Base-by-base conservation (phyloP, 495 filamentous ascomycete genomes). In the Talaromyces borbonicus region DNA sequence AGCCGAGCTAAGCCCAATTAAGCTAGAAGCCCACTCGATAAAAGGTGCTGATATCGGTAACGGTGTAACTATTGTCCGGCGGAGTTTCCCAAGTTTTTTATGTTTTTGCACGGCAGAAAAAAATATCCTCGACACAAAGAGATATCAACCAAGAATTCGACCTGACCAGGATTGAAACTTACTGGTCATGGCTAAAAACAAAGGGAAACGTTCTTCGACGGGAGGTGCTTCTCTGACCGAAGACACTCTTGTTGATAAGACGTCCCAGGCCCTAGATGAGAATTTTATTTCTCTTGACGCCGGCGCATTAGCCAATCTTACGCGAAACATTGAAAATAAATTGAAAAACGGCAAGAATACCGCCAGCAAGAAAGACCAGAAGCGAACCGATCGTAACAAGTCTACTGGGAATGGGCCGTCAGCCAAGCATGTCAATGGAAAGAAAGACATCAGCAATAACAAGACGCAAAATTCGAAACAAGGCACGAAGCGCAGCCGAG, bases 271-370 rank as follows among this genome's bases (percentile, higher is more conserved):
- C 14, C 49, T 18, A 23, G 20, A 23, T 14, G 49, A 49, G n/a
- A 56, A 52, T 37, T 48, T 44, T 41, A 50, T 72, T 49, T 71
- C 74, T 22, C 69, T 84, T 26, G 74, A 83, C 56, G 74, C 80
- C 54, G 61, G 66, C 33, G 77, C 79, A 11, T 71, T 87, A 50
- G 73, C 74, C 24, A 71, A 75, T 45, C 62, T 85, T 51, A 80
- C 81, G 23, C 69, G 74, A 41, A 80, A 77, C 59, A 81, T 85
- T 54, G 78, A 85, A 56, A 61, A 69, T 51, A 63, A 59, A 25
- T 57, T 73, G 58, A 40, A 49, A 49, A 39, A 33, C 25, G 18
- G 22, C 2, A 73, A 72, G 49, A 58, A 60, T 40, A 57, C 64
- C 57, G 75, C 67, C 37, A 52, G 61, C 48, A 48, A 48, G 58